These are phyloP conservation scores for Phytopythium delawarense DNA, from an alignment of 352 stramenopile genomes.

Conservation along the genomic window DNA sequence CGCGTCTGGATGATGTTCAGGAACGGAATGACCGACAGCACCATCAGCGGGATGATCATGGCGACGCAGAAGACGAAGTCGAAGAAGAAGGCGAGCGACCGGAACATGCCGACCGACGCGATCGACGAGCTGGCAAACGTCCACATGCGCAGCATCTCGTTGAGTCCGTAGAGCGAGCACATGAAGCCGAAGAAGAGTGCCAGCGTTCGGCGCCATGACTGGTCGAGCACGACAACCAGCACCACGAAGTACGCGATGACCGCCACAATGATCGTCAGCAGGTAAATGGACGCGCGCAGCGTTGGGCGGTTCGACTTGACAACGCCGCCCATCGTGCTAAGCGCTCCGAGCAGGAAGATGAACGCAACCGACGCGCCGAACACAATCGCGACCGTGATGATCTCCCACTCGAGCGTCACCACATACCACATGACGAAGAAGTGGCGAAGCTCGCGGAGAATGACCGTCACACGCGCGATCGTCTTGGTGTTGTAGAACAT, in stretches of 20 bases:
- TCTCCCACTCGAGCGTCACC: slow-evolving; percentile 61
- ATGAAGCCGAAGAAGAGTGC: slow-evolving; percentile 83
- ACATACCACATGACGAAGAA: slow-evolving; percentile 87
- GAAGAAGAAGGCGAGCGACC: slow-evolving; percentile 82
- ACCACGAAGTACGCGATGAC: slow-evolving; percentile 49
- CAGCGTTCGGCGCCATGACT: slow-evolving; percentile 32
- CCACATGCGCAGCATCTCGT: slow-evolving; percentile 84
- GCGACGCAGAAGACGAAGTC: slow-evolving; percentile 76
- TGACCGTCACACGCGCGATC: slow-evolving; percentile 69
- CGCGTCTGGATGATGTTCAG: slow-evolving; percentile 85
- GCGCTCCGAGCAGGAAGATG: slow-evolving; percentile 48
- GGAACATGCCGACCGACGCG: slow-evolving; percentile 59
- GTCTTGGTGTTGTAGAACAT: slow-evolving; percentile 67
- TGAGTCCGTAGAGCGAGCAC: slow-evolving; percentile 69
- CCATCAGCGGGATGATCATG: slow-evolving; percentile 72
- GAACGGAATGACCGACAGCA: slow-evolving; percentile 83
- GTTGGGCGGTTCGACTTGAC: slow-evolving; percentile 34
- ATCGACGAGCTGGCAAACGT: slow-evolving; percentile 71
- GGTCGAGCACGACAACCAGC: slow-evolving; percentile 29
- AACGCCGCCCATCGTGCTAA: slow-evolving; percentile 25
- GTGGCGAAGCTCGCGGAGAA: slow-evolving; percentile 74
- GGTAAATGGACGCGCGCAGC: slow-evolving; percentile 51
- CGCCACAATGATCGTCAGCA: slow-evolving; percentile 30
- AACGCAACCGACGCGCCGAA: slow-evolving; percentile 51
- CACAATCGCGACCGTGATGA: slow-evolving; percentile 46